Base-by-base conservation (phyloP, 768 basidiomycete species). In the Hygrocybe punicea region DNA sequence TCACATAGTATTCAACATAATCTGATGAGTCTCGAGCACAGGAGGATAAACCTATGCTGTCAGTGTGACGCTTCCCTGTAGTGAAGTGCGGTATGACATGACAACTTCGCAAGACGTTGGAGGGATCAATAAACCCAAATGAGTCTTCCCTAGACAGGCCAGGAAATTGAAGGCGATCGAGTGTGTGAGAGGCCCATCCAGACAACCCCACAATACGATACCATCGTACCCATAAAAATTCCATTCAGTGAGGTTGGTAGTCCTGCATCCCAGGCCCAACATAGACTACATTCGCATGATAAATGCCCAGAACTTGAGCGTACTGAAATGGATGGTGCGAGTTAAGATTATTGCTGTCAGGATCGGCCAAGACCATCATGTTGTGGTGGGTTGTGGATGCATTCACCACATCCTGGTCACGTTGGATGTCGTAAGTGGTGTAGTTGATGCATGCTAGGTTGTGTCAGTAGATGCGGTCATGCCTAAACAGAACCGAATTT, bases 371-470 rank as follows among this genome's bases (percentile, higher is more conserved):
- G 6, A 71, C 53, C 61, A 71, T 75, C 13, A 81, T 55, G 23
- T 78, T 66, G 0, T 66, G 52, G 29, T 36, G 50, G 10, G 73
- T 69, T 0, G 67, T 70, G 2, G 57, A 49, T 3, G 71, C 64
- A 49, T 78, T 76, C 53, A 81, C 63, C 1, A 66, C 55, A 55
- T 79, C 76, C 59, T 77, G 72, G 4, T 62, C 60, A 9, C 70
- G 66, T 14, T 67, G 67, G 36, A 76, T 57, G 62, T 80, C 69
- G 61, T 79, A 80, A 1, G 73, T 72, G 1, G 73, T 77, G 57
- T 75, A 78, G 63, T 78, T 74, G 58, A 78, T 44, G 0, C 62
- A 63, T 5, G 57, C 54, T 6, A 62, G 59, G 25, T 55, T 58
- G 50, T 70, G 67, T 29, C 49, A 14, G 51, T 63, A 70, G 21